A percentile compares a stretch with the other conserved stretches of the same genome.
Conservation (phyloP, 768 basidiomycete genomes). For the Termitomyces sp. region DNA sequence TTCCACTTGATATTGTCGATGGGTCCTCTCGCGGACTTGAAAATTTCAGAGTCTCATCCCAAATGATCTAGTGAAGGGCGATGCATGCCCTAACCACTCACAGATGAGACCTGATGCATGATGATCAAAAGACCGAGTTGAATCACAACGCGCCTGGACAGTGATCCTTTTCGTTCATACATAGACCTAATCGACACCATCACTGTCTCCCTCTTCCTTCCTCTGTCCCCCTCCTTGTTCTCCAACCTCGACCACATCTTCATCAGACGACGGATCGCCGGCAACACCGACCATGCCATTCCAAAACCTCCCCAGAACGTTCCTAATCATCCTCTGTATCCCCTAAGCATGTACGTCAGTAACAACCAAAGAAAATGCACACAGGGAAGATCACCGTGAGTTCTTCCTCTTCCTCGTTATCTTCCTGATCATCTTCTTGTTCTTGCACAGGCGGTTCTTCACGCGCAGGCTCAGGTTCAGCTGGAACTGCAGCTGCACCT, state of each 20-base stretch:
- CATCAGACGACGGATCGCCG: slow-evolving; percentile 29
- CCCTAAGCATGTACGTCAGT: background rate
- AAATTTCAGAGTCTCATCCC: too few relatives aligned
- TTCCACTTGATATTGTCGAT: too few relatives aligned
- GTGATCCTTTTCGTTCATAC: too few relatives aligned
- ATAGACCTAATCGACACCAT: slow-evolving; percentile 25
- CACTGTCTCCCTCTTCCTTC: slow-evolving; percentile 15
- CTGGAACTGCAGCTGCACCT: slow-evolving; percentile 8
- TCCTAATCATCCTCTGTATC: slow-evolving; percentile 48
- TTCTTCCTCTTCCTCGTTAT: slow-evolving; percentile 26
- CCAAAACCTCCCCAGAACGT: slow-evolving; percentile 58
- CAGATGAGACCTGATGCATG: too few relatives aligned
- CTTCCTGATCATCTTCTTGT: slow-evolving; percentile 18
- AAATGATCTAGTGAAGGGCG: too few relatives aligned
- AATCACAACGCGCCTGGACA: too few relatives aligned
- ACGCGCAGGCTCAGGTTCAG: background rate
- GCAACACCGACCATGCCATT: slow-evolving; percentile 25
- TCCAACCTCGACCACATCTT: slow-evolving; percentile 37
- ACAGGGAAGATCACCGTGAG: background rate
- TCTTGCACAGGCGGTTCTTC: background rate
- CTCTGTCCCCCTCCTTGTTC: background rate
- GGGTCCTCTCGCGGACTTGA: too few relatives aligned
- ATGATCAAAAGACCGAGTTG: too few relatives aligned
- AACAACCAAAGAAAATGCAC: background rate
- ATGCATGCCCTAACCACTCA: too few relatives aligned